phyloP scores from a whole-genome alignment of 2,329 filamentous ascomycete genomes.

The Curvularia sp. region DNA sequence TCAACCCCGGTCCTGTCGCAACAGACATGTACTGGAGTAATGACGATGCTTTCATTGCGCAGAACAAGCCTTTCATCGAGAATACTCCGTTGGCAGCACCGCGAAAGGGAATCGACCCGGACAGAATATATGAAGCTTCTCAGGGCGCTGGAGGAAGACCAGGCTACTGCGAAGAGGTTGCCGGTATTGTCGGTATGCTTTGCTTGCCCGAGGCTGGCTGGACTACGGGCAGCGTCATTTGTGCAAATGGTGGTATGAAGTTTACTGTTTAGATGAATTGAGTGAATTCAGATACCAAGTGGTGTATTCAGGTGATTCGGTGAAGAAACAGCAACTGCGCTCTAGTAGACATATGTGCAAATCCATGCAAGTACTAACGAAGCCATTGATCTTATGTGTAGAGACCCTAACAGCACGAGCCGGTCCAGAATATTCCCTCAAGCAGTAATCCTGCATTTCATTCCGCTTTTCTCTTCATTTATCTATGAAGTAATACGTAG shows the following conservation, averaged over 20 bases:
- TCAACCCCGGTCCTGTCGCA: slow-evolving; percentile 71
- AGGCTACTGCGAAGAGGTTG: slow-evolving; percentile 74
- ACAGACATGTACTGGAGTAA: slow-evolving; percentile 68
- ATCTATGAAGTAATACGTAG: no score
- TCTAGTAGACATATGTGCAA: no score
- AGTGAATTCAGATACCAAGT: background rate
- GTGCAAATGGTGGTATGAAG: slow-evolving; percentile 78
- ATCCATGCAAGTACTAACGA: no score
- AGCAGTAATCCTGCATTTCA: no score
- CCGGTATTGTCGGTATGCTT: slow-evolving; percentile 78
- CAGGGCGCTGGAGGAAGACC: slow-evolving; percentile 59
- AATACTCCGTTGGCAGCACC: slow-evolving; percentile 70
- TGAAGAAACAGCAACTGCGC: background rate
- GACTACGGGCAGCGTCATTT: slow-evolving; percentile 81
- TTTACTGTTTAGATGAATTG: slow-evolving; percentile 34
- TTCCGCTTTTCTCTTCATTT: no score
- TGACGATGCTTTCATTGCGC: slow-evolving; percentile 63
- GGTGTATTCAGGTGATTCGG: background rate
- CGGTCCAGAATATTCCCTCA: no score
- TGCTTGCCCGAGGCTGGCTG: slow-evolving; percentile 74
- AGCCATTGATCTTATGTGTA: no score
- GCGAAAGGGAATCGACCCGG: slow-evolving; percentile 66
- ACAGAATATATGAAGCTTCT: slow-evolving; percentile 58
- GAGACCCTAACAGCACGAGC: no score
- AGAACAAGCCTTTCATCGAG: slow-evolving; percentile 67